Evolutionary conservation across 176 grass and related monocot species (phyloP), one percentile per base, ranked within the genome.

Genomic region (Raddia guianensis): DNA sequence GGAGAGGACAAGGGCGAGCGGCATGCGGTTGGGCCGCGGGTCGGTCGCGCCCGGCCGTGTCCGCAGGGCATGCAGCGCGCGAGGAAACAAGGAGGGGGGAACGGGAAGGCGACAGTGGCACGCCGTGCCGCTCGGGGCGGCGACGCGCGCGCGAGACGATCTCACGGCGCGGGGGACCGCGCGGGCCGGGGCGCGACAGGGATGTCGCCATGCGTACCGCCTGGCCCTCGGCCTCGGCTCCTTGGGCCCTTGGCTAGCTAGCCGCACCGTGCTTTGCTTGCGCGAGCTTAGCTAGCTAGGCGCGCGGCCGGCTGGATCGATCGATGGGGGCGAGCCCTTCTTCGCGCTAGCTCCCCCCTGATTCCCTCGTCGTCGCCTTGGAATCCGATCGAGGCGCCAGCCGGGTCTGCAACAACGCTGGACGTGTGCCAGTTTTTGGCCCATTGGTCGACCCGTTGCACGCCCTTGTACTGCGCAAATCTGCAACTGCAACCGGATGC

Each of bases 21-120:
- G 81, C 81, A 51, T 60, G 81, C 72, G 71, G 80, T 76, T 87
- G 89, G 89, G 45, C 85, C 78, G 45, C 32, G 66, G 78, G 78
- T 89, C 82, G 87, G 87, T 77, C 65, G 77, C 57, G 43, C 20
- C 63, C 37, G 68, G 81, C 80, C 21, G 61, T 45, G 59, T 35
- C 58, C 37, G 58, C 35, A 47, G 55, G n/a, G 44, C 66, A 63
- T 20, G 21, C 21, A 66, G 44, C 27, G 27, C 60, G 12, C 19
- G 51, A 58, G 37, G 33, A 80, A 34, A 68, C 44, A n/a, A n/a
- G n/a, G 43, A 72, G 21, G 49, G 52, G 45, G 59, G 73, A 77
- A 87, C 34, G 45, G 59, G 73, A 77, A 87, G 55, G 73, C 85
- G 66, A 87, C 86, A 79, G 51, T 34, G 74, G 62, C 51, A 89